Evolutionary conservation across 2,329 filamentous ascomycete genomes (phyloP).

Genomic region (Verticillium nubilum): DNA sequence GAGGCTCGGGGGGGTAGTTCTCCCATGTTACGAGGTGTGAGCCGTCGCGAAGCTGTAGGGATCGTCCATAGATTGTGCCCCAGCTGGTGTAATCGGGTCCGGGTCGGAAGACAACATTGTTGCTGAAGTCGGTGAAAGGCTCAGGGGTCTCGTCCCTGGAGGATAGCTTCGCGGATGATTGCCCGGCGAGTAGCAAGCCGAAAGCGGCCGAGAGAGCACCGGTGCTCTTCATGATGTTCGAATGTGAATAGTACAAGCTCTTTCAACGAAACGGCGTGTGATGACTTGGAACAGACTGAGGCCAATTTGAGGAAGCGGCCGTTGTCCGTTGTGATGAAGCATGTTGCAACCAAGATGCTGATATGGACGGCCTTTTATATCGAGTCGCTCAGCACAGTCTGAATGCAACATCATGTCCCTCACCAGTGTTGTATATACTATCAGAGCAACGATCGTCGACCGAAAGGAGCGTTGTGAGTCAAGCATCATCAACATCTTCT

Average conservation of each 20-base stretch:
- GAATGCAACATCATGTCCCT: not conserved
- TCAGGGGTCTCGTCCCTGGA: not conserved
- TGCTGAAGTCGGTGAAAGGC: constrained; percentile 1
- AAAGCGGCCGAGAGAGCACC: not conserved
- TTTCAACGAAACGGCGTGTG: too few species aligned
- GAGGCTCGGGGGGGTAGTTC: constrained; percentile 52
- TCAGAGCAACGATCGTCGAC: not conserved
- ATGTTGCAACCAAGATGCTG: not conserved
- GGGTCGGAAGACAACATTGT: constrained; percentile 2
- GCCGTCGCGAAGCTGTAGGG: not conserved
- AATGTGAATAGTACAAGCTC: not conserved
- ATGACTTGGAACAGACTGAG: too few species aligned
- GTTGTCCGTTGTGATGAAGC: too few species aligned
- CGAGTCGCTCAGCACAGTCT: not conserved
- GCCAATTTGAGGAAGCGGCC: too few species aligned
- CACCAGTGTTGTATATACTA: not conserved
- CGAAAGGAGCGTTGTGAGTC: not conserved
- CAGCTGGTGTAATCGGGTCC: constrained; percentile 2
- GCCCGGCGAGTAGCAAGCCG: not conserved
- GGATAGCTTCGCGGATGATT: not conserved
- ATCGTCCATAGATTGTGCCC: not conserved
- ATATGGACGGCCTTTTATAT: not conserved
- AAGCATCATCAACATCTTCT: not conserved
- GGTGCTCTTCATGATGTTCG: not conserved
- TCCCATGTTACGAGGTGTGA: constrained; percentile 43